Evolutionary conservation across 495 filamentous ascomycete genomes (phyloP), one percentile per base, ranked within the genome.

Genomic region (Saxophila tyrrhenica): DNA sequence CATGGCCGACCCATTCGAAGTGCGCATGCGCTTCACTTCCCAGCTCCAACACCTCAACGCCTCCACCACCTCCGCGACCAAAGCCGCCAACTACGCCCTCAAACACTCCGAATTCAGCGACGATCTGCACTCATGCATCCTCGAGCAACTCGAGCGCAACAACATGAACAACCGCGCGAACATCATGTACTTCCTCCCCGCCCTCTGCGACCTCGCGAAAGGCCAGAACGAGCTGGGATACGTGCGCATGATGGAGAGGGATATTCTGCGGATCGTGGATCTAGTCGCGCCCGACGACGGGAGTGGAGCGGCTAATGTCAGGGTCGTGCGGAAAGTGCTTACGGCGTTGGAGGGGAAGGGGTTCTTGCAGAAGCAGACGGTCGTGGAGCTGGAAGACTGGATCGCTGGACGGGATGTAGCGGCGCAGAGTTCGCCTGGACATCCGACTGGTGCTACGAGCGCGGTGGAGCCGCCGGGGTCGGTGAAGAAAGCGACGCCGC

Each of bases 141-240:
- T 99, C 25, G 92, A 99, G 70, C 89, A 96, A 69, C 76, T 99
- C 2, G 92, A 96, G 25, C 52, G 91, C 79, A 94, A 86, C 62
- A 87, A 83, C 57, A 94, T 97, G 84, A 99, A 99, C 71, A 95
- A 82, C 45, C 76, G 91, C 43, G 94, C 94, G 25, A 99, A 99
- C 64, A 95, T 99, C 68, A 91, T 99, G 85, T 97, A 92, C 72
- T 97, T 99, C 73, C 82, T 97, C 64, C 91, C 97, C 66, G 84
- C 89, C 57, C 83, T 99, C 51, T 87, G 91, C 69, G 91, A 96
- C 63, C 79, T 88, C 74, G 84, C 87, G 16, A 49, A 50, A 35
- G 46, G 47, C 1, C 75, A 78, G 17, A 80, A 80, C 48, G 86
- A 94, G 52, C 32, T 52, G 3, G 52, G 52, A 17, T 97, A 89